Conservation (phyloP, 148 eudicot species). For the Beta vulgaris region DNA sequence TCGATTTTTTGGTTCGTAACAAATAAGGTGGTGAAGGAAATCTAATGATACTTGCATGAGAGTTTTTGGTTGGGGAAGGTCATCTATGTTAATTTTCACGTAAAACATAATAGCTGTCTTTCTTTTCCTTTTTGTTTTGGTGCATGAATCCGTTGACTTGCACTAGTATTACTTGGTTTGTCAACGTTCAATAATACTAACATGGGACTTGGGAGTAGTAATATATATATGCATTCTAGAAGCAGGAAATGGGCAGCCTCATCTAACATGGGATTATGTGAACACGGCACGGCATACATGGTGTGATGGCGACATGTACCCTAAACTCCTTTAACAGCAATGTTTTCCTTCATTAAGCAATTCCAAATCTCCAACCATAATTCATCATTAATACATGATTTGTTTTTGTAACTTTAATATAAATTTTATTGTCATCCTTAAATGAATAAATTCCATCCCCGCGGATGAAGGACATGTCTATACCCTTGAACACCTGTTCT, state of each 20-base stretch:
- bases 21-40: neutral
- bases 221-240: neutral
- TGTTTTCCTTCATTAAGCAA: constrained; percentile 22
- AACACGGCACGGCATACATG: no score
- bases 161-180: neutral
- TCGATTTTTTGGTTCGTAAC: no score
- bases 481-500: no score
- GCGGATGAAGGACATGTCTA: no score
- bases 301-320: no score
- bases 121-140: no score
- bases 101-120: neutral
- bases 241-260: neutral
- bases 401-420: no score
- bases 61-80: neutral
- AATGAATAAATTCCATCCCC: no score
- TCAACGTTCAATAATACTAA: constrained; percentile 1
- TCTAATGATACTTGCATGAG: neutral
- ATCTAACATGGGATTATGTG: no score
- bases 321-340: neutral
- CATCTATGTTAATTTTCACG: neutral
- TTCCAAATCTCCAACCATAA: constrained; percentile 15
- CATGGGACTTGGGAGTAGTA: no score
- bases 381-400: neutral
- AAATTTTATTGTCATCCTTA: no score
- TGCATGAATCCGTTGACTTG: no score